These are phyloP conservation scores for Venturiaceae sp. DNA, from an alignment of 2,329 filamentous ascomycete genomes.

Conservation along the genomic window DNA sequence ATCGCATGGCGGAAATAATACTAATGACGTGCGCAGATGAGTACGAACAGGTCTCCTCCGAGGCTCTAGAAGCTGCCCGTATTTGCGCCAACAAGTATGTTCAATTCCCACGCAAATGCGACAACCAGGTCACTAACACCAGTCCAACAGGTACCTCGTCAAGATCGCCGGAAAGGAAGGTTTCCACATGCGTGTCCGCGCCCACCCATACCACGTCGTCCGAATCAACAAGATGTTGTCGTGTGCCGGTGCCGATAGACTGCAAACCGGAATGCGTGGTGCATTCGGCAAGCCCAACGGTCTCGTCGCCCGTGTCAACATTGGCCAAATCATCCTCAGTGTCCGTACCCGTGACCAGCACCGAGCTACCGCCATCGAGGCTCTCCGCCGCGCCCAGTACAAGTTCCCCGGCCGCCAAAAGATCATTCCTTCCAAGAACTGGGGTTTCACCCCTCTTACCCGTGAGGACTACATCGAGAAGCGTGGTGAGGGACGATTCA, in stretches of 20 bases:
- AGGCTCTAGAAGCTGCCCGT: slow-evolving; percentile 98
- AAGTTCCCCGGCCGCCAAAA: slow-evolving; percentile 99
- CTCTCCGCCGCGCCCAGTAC: slow-evolving; percentile 98
- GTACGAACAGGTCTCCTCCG: slow-evolving; percentile 99
- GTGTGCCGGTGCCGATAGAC: slow-evolving; percentile 99
- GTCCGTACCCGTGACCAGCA: slow-evolving; percentile 92
- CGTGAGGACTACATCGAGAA: slow-evolving; percentile 96
- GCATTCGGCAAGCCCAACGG: slow-evolving; percentile 99
- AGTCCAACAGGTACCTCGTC: slow-evolving; percentile 48
- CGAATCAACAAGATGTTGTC: slow-evolving; percentile 99
- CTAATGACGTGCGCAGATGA: slow-evolving; percentile 47
- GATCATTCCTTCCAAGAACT: slow-evolving; percentile 99
- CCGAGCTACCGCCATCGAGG: slow-evolving; percentile 91
- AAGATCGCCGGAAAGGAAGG: slow-evolving; percentile 61
- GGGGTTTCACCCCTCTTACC: slow-evolving; percentile 97
- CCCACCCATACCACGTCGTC: slow-evolving; percentile 99
- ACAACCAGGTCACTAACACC: slow-evolving; percentile 11
- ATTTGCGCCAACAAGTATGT: slow-evolving; percentile 99
- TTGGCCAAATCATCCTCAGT: slow-evolving; percentile 97
- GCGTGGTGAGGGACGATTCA: slow-evolving; percentile 86
- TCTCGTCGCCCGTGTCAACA: slow-evolving; percentile 98
- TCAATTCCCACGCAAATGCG: slow-evolving; percentile 8
- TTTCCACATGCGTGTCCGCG: slow-evolving; percentile 65
- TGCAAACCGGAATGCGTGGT: slow-evolving; percentile 99
- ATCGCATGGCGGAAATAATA: slow-evolving; percentile 65